Percentiles rank a stretch among this genome's conserved stretches.
Evolutionary conservation across 1,284 basidiomycete genomes (phyloP).

Genomic region (Thecaphora thlaspeos): DNA sequence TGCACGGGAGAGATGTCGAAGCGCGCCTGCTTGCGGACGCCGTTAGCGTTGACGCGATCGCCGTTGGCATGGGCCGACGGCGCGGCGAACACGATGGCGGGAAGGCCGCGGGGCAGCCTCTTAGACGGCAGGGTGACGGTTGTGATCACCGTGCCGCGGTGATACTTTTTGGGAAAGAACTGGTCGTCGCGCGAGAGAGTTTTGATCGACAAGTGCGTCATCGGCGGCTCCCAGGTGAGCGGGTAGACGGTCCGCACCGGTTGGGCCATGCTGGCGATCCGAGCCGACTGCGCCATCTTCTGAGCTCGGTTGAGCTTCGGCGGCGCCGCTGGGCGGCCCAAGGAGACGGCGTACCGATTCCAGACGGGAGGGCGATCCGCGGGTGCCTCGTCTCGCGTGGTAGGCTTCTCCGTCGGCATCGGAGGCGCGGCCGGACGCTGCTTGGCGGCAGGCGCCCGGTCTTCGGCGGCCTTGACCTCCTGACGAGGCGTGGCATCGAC

Average conservation of each 20-base stretch:
- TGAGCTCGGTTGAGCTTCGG: constrained; percentile 27
- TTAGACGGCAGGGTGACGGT: constrained; percentile 35
- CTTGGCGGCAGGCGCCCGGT: neutral
- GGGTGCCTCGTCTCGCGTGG: constrained; percentile 27
- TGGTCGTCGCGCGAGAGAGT: constrained; percentile 47
- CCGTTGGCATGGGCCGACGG: constrained; percentile 5
- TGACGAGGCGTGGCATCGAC: neutral
- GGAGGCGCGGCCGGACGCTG: constrained; percentile 5
- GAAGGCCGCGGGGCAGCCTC: constrained; percentile 20
- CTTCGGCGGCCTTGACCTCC: neutral
- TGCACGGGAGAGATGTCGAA: constrained; percentile 26
- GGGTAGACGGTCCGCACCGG: constrained; percentile 25
- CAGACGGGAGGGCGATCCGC: constrained; percentile 43
- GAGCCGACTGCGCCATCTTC: constrained; percentile 25
- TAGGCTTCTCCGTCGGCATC: constrained; percentile 24
- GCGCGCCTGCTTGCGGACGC: constrained; percentile 29
- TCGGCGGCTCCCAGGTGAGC: constrained; percentile 48
- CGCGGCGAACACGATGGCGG: constrained; percentile 2
- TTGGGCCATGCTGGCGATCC: constrained; percentile 23
- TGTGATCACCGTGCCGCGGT: constrained; percentile 39
- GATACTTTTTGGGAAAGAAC: constrained; percentile 47
- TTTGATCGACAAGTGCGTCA: constrained; percentile 31
- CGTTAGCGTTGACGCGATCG: neutral
- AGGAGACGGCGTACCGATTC: constrained; percentile 38
- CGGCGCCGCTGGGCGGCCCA: constrained; percentile 14